Conservation (phyloP, 257 asterid genomes). For the Ehretia macrophylla region DNA sequence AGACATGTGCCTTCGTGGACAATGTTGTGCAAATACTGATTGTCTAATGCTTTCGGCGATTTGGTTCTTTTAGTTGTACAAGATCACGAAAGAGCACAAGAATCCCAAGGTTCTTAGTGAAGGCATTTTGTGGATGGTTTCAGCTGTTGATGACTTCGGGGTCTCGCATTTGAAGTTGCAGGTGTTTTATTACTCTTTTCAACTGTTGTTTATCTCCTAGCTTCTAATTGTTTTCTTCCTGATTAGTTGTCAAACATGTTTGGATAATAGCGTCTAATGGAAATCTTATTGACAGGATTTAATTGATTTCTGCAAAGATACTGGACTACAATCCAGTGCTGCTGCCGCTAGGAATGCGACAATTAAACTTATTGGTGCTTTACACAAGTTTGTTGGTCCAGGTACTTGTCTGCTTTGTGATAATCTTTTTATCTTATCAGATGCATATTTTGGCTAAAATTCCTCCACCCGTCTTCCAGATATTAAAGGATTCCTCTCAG, state of each 20-base stretch:
- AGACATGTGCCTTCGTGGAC: neutral
- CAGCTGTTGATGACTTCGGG: slow-evolving; percentile 92
- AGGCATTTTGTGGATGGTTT: slow-evolving; percentile 94
- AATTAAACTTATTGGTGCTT: slow-evolving; percentile 74
- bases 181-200: slow-evolving; percentile 37
- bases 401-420: slow-evolving; percentile 44
- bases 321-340: slow-evolving; percentile 95
- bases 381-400: slow-evolving; percentile 99
- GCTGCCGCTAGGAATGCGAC: slow-evolving; percentile 96
- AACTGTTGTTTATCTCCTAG: neutral
- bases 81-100: slow-evolving; percentile 96
- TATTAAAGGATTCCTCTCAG: slow-evolving; percentile 86
- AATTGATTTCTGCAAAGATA: slow-evolving; percentile 95
- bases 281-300: slow-evolving; percentile 58
- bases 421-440: slow-evolving; percentile 3
- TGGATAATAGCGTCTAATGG: neutral
- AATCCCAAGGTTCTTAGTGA: slow-evolving; percentile 98
- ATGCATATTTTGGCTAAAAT: slow-evolving; percentile 24
- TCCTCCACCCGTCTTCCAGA: slow-evolving; percentile 38
- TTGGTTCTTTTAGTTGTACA: slow-evolving; percentile 59
- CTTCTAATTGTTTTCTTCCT: neutral
- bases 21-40: neutral
- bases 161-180: slow-evolving; percentile 70
- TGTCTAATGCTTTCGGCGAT: neutral
- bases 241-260: neutral